These are phyloP conservation scores for Ophiognomonia clavigignenti-juglandacearum DNA, from an alignment of 2,329 filamentous ascomycete genomes.

Conservation along the genomic window DNA sequence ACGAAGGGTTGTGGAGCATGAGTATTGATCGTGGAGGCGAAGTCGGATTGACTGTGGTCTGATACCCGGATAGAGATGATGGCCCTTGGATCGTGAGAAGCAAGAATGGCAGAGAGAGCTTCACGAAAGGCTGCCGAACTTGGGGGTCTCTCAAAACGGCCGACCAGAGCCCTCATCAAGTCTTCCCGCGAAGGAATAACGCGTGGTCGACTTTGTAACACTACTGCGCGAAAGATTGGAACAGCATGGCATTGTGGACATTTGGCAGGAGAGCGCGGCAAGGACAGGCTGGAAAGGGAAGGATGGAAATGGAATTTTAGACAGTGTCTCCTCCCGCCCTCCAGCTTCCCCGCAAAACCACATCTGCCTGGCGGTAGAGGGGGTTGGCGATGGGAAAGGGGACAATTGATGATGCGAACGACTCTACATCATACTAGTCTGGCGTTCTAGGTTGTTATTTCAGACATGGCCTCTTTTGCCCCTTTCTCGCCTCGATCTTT, in stretches of 20 bases:
- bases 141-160: too few species aligned
- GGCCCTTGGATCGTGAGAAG: background rate
- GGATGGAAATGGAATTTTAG: background rate
- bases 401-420: conserved; percentile 1
- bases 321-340: background rate
- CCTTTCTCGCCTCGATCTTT: too few species aligned
- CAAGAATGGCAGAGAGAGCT: background rate
- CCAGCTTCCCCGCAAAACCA: background rate
- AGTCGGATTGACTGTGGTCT: background rate
- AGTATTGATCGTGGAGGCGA: too few species aligned
- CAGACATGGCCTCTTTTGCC: background rate
- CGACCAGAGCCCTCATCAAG: too few species aligned
- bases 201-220: background rate
- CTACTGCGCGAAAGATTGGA: background rate
- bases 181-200: too few species aligned
- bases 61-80: background rate
- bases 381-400: background rate
- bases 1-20: too few species aligned
- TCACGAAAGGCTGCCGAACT: too few species aligned
- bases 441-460: conserved; percentile 2
- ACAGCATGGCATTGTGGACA: background rate
- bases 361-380: background rate
- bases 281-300: background rate
- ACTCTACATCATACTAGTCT: conserved; percentile 7
- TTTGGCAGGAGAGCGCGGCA: background rate